Base-by-base conservation (phyloP, 139 green algal genomes). In the Tetratostichococcus sp. region DNA sequence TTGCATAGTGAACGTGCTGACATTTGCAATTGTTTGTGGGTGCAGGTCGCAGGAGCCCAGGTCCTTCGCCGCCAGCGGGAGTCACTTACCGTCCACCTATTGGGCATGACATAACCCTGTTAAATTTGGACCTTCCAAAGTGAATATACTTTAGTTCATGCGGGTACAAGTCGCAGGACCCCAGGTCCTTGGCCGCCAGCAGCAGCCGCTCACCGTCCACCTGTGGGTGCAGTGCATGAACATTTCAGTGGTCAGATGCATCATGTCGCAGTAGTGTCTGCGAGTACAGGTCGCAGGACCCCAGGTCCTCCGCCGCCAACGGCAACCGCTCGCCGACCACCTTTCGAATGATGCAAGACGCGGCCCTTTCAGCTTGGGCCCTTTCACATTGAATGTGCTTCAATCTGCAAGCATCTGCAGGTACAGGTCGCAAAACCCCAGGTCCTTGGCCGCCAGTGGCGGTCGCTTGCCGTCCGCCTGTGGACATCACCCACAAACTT, bases 41-140 rank as follows among this genome's bases (percentile, higher is more conserved):
- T n/a, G n/a, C 34, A 97, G 75, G 79, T 99, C 95, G 58, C 81
- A 94, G 33, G 85, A 93, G 59, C 95, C 96, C 34, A 99, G 82
- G 78, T 99, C 96, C 87, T 99, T 99, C 28, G 97, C 88, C 0
- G 93, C 87, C 67, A 99, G 85, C 5, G 95, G 92, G 67, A 99
- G 87, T 23, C 96, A 81, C 83, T 99, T 96, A 11, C 96, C 96
- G 69, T 99, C 95, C 14, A 71, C 72, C 80, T n/a, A n/a, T n/a
- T n/a, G n/a, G n/a, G n/a, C n/a, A n/a, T n/a, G n/a, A n/a, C n/a
- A n/a, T n/a, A n/a, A n/a, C n/a, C n/a, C n/a, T n/a, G n/a, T n/a
- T n/a, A n/a, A n/a, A n/a, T n/a, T n/a, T n/a, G n/a, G n/a, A n/a
- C n/a, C n/a, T n/a, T n/a, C n/a, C n/a, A n/a, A n/a, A n/a, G n/a